Evolutionary conservation across 2,329 filamentous ascomycete genomes (phyloP).

Genomic region (Stylonectria norvegica): DNA sequence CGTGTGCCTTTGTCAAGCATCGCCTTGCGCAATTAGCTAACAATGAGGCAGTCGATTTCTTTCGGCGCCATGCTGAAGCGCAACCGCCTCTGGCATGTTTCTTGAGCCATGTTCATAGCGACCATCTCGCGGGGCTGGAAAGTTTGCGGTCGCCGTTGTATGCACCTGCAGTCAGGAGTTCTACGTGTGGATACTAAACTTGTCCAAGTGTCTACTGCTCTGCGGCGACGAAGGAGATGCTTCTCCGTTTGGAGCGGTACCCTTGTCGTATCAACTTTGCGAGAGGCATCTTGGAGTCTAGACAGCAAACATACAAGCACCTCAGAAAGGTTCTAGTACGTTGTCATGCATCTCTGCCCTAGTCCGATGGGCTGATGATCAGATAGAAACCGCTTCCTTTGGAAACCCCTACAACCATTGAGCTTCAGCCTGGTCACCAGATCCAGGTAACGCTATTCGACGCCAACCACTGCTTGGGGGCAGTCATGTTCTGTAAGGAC

Average conservation of each 20-base stretch:
- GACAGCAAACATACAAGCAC: slow-evolving; percentile 72
- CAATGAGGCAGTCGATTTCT: slow-evolving; percentile 69
- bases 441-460: slow-evolving; percentile 83
- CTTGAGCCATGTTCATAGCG: slow-evolving; percentile 87
- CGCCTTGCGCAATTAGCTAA: slow-evolving; percentile 1
- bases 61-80: slow-evolving; percentile 54
- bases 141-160: slow-evolving; percentile 71
- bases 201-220: slow-evolving; percentile 74
- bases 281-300: slow-evolving; percentile 71
- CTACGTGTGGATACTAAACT: not conserved
- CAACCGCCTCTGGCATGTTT: slow-evolving; percentile 76
- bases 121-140: slow-evolving; percentile 81
- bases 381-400: slow-evolving; percentile 72
- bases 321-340: slow-evolving; percentile 64
- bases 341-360: not conserved
- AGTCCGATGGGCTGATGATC: slow-evolving; percentile 2
- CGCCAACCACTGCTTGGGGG: slow-evolving; percentile 87
- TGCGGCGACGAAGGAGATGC: slow-evolving; percentile 72
- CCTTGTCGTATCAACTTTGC: slow-evolving; percentile 78
- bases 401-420: slow-evolving; percentile 73
- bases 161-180: too few relatives aligned
- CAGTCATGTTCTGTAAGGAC: slow-evolving; percentile 76
- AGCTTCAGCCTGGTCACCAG: slow-evolving; percentile 63
- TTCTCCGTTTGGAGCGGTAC: slow-evolving; percentile 76
- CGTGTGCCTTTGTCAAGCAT: not conserved